Evolutionary conservation across 2,329 filamentous ascomycete species (phyloP).

Genomic region (Coniochaeta sp.): DNA sequence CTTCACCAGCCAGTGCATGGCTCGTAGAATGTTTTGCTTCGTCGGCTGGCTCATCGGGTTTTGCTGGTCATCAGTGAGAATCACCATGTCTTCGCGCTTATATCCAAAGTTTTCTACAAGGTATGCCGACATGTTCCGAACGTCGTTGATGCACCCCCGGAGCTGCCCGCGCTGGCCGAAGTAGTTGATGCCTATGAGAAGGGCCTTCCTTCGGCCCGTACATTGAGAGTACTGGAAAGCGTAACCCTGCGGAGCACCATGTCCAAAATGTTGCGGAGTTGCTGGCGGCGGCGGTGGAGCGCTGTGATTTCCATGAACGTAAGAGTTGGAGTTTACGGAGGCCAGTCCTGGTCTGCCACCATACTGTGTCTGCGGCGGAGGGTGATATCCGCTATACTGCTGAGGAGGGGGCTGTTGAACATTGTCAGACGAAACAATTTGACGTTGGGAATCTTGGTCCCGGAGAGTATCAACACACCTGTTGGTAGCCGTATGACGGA

Average conservation of each 20-base stretch:
- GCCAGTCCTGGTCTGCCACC: constrained; percentile 24
- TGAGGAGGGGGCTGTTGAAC: constrained; percentile 1
- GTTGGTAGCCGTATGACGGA: constrained; percentile 36
- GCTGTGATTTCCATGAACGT: constrained; percentile 46
- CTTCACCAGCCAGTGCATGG: constrained; percentile 98
- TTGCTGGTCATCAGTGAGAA: constrained; percentile 92
- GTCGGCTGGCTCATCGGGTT: constrained; percentile 96
- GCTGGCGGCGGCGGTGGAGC: constrained; percentile 60
- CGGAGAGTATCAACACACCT: constrained; percentile 16
- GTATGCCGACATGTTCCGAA: constrained; percentile 93
- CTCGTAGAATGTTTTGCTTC: constrained; percentile 87
- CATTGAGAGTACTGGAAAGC: constrained; percentile 88
- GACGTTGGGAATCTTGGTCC: neutral
- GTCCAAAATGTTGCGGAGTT: constrained; percentile 64
- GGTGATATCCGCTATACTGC: constrained; percentile 10
- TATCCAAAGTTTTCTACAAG: constrained; percentile 86
- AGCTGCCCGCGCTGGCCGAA: constrained; percentile 88
- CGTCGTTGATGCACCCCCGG: constrained; percentile 92
- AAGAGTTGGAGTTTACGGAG: constrained; percentile 41
- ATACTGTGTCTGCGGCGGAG: constrained; percentile 1
- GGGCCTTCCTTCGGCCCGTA: constrained; percentile 78
- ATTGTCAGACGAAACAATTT: neutral
- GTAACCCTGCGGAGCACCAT: constrained; percentile 73
- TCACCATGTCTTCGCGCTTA: constrained; percentile 93
- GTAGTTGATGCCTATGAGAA: constrained; percentile 94